Conservation (phyloP, 768 basidiomycete genomes). For the Tephrocybe sp. region DNA sequence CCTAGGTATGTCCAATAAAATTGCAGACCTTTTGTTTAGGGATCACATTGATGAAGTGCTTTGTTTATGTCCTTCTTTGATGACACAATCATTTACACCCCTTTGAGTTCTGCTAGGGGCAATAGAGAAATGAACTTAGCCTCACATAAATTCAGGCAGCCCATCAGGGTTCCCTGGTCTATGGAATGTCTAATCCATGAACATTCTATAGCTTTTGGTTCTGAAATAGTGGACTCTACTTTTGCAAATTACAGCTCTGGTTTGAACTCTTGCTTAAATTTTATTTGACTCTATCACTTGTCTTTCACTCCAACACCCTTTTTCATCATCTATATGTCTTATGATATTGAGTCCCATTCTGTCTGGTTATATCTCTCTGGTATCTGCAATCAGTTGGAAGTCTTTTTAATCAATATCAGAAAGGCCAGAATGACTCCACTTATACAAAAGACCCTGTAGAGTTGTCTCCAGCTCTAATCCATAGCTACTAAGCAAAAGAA, state of each 20-base stretch:
- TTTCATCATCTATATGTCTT: not conserved
- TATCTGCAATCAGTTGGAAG: not conserved
- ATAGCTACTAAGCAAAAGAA: not conserved
- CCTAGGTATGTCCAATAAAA: not conserved
- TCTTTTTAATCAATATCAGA: not conserved
- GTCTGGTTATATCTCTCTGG: not conserved
- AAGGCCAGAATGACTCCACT: not conserved
- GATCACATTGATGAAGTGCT: not conserved
- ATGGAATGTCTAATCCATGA: conserved; percentile 21
- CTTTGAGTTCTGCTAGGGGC: not conserved
- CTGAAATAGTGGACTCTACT: conserved; percentile 26
- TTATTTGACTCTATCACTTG: conserved; percentile 15
- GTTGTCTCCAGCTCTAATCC: not conserved
- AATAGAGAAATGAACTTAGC: not conserved
- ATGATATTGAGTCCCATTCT: not conserved
- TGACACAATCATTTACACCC: not conserved
- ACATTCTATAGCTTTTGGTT: conserved; percentile 14
- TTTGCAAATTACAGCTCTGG: conserved; percentile 23
- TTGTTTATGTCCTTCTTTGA: not conserved
- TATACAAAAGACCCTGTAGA: not conserved
- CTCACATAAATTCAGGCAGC: too few relatives aligned
- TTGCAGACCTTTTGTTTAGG: not conserved
- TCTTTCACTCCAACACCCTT: not conserved
- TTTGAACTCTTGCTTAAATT: conserved; percentile 36
- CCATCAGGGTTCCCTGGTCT: conserved; percentile 26